Conservation (phyloP, 768 basidiomycete genomes). For the Psilocybe azurescens region DNA sequence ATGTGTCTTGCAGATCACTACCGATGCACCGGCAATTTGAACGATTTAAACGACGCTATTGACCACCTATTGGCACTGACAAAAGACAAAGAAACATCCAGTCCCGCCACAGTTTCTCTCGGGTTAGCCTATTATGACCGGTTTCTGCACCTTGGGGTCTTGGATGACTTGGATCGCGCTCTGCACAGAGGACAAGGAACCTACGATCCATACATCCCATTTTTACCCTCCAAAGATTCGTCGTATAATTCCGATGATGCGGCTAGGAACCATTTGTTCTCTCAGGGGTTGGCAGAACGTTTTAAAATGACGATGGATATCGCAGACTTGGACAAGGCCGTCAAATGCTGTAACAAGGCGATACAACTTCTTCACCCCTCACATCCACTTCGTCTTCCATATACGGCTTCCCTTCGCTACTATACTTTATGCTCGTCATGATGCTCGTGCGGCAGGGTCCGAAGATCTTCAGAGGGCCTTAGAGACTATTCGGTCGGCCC, state of each 20-base stretch:
- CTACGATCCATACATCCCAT: no score
- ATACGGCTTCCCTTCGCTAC: background rate
- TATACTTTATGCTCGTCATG: background rate
- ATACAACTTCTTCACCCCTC: background rate
- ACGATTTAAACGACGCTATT: conserved; percentile 1
- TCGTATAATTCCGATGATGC: background rate
- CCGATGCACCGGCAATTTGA: background rate
- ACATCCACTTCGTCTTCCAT: background rate
- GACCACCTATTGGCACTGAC: background rate
- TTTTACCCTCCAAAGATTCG: no score
- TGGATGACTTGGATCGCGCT: conserved; percentile 6
- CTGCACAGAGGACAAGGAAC: background rate
- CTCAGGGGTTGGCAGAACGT: background rate
- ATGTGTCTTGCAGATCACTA: conserved; percentile 5
- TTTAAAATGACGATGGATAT: conserved; percentile 9
- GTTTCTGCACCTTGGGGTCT: conserved; percentile 2
- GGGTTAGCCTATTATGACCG: conserved; percentile 7
- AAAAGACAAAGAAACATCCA: background rate
- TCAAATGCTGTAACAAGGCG: background rate
- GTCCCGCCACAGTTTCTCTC: background rate
- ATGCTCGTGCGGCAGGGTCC: background rate
- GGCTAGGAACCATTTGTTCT: background rate
- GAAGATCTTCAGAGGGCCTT: background rate
- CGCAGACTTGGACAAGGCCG: conserved; percentile 3
- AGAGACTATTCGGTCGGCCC: background rate